Evolutionary conservation across 2,329 filamentous ascomycete species (phyloP).

Genomic region (Lomentospora prolificans): DNA sequence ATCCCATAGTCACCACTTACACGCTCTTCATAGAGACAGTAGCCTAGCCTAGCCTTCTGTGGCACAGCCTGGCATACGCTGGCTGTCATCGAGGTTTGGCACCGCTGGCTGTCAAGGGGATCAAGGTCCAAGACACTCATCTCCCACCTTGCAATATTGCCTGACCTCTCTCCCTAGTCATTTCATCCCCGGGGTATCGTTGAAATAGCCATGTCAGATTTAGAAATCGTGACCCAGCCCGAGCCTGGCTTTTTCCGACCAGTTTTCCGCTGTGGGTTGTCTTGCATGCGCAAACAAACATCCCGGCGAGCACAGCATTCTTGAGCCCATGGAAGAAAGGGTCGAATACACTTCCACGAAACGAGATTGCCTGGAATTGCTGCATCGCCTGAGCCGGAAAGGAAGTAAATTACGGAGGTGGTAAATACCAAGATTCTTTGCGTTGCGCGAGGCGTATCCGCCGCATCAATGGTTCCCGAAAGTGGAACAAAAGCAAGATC

Average conservation of each 20-base stretch:
- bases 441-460: too few species aligned
- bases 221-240: too few species aligned
- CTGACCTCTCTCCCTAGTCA: background rate
- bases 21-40: background rate
- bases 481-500: background rate
- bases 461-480: background rate
- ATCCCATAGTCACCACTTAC: too few species aligned
- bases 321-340: background rate
- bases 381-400: too few species aligned
- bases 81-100: background rate
- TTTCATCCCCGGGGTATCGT: background rate
- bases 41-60: too few species aligned
- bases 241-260: too few species aligned
- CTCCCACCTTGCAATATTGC: background rate
- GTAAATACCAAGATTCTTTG: too few species aligned
- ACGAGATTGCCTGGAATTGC: too few species aligned
- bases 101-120: background rate
- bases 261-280: too few species aligned
- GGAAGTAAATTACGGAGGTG: too few species aligned
- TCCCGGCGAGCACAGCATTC: too few species aligned
- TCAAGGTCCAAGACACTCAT: background rate
- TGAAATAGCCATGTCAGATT: background rate
- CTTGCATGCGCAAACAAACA: too few species aligned
- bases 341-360: background rate
- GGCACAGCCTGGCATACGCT: background rate